Evolutionary conservation across 179 eudicot genomes (phyloP).

Genomic region (Carnegiea gigantea): DNA sequence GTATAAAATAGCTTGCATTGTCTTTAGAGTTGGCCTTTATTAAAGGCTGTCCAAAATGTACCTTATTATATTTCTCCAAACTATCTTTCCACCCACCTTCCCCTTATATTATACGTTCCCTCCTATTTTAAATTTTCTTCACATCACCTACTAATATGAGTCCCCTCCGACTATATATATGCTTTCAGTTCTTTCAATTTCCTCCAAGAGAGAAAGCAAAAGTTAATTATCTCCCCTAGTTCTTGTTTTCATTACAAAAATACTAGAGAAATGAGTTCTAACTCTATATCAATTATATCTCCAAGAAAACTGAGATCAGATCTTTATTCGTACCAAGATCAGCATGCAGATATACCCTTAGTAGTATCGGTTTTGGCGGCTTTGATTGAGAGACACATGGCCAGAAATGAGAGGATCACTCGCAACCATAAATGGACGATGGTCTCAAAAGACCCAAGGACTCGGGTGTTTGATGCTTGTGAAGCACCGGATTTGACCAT

Average conservation of each 20-base stretch:
- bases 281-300: conserved; percentile 41
- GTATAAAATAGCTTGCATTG: conserved; percentile 34
- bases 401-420: conserved; percentile 62
- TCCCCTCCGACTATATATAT: conserved; percentile 29
- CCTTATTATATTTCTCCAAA: conserved; percentile 36
- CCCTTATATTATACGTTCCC: conserved; percentile 12
- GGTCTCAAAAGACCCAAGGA: conserved; percentile 36
- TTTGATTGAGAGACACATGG: conserved; percentile 69
- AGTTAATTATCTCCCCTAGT: not conserved
- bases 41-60: conserved; percentile 19
- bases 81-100: conserved; percentile 42
- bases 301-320: conserved; percentile 78
- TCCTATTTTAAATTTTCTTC: not conserved
- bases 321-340: conserved; percentile 61
- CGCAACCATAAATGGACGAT: conserved; percentile 38
- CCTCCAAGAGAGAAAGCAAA: conserved; percentile 10
- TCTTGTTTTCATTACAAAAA: not conserved
- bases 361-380: conserved; percentile 94
- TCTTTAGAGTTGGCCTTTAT: conserved; percentile 52
- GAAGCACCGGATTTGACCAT: conserved; percentile 89
- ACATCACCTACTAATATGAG: conserved; percentile 1
- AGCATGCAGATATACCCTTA: conserved; percentile 60
- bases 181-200: conserved; percentile 25
- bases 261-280: conserved; percentile 24
- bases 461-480: conserved; percentile 56